Conservation (phyloP, 257 asterid species). For the Cinchona pubescens region DNA sequence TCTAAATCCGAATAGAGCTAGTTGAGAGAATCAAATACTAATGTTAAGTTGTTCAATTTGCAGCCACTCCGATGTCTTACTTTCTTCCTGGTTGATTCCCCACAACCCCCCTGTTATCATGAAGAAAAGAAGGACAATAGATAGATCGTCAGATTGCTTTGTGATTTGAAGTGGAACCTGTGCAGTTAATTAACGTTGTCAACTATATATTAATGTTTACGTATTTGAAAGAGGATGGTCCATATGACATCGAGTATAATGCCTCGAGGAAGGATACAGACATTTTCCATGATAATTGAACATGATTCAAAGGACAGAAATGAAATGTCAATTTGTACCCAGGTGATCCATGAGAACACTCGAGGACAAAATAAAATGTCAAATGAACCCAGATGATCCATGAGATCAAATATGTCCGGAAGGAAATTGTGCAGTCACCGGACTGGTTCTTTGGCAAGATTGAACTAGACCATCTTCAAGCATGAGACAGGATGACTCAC, state of each 20-base stretch:
- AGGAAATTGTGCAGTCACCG: neutral
- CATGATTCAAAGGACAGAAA: neutral
- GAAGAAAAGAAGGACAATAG: neutral
- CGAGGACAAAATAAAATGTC: neutral
- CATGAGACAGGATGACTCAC: slow-evolving; percentile 15
- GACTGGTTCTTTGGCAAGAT: neutral
- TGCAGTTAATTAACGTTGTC: neutral
- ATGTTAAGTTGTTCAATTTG: too few species aligned
- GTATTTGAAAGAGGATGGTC: too few species aligned
- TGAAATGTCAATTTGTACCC: neutral
- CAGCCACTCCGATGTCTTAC: too few species aligned
- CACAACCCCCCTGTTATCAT: too few species aligned
- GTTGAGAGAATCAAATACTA: too few species aligned
- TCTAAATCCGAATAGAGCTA: too few species aligned
- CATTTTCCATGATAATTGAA: neutral
- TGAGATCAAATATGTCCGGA: neutral
- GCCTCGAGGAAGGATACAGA: neutral
- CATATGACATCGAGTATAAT: neutral
- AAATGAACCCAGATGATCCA: neutral
- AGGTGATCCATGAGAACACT: neutral
- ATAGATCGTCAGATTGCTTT: neutral
- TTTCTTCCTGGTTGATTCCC: too few species aligned
- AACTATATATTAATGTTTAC: too few species aligned
- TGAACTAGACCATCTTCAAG: neutral
- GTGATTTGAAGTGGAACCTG: neutral